A percentile compares a stretch with the other conserved stretches of the same genome.
Conservation (phyloP, 2,329 filamentous ascomycete species). For the Daldinia sp. region DNA sequence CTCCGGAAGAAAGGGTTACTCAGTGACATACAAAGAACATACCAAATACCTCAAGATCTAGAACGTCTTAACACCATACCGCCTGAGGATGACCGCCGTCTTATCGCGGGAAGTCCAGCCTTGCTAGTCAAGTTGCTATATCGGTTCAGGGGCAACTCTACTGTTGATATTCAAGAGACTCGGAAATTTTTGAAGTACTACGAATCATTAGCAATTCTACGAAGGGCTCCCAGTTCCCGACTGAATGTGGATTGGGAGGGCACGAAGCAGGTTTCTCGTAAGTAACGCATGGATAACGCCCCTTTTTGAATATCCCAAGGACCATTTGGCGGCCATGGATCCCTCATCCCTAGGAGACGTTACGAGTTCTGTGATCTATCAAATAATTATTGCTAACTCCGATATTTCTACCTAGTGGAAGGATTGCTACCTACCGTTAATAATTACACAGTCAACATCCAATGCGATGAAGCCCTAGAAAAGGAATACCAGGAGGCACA, state of each 20-base stretch:
- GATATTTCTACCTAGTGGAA: slow-evolving; percentile 35
- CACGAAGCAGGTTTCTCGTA: slow-evolving; percentile 29
- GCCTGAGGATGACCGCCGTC: slow-evolving; percentile 31
- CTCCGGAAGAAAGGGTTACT: slow-evolving; percentile 20
- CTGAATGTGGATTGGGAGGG: slow-evolving; percentile 43
- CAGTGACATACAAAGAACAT: slow-evolving; percentile 8
- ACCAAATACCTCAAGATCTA: slow-evolving; percentile 21
- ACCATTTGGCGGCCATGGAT: background rate
- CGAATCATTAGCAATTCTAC: slow-evolving; percentile 48
- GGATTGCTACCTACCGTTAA: slow-evolving; percentile 46
- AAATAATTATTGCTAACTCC: slow-evolving; percentile 12
- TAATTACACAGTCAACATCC: slow-evolving; percentile 46
- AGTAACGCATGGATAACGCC: slow-evolving; percentile 5
- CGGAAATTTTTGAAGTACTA: slow-evolving; percentile 45
- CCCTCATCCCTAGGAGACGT: background rate
- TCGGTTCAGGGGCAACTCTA: background rate
- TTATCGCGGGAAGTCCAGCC: slow-evolving; percentile 43
- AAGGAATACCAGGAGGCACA: slow-evolving; percentile 45
- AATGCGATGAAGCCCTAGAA: slow-evolving; percentile 31
- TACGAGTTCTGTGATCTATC: background rate
- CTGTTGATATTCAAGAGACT: slow-evolving; percentile 40
- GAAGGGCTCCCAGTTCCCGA: slow-evolving; percentile 46
- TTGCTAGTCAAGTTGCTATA: slow-evolving; percentile 42
- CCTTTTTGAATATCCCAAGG: background rate
- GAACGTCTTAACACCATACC: slow-evolving; percentile 22